Conservation (phyloP, 352 stramenopile genomes). For the Globisporangium cystogenes region DNA sequence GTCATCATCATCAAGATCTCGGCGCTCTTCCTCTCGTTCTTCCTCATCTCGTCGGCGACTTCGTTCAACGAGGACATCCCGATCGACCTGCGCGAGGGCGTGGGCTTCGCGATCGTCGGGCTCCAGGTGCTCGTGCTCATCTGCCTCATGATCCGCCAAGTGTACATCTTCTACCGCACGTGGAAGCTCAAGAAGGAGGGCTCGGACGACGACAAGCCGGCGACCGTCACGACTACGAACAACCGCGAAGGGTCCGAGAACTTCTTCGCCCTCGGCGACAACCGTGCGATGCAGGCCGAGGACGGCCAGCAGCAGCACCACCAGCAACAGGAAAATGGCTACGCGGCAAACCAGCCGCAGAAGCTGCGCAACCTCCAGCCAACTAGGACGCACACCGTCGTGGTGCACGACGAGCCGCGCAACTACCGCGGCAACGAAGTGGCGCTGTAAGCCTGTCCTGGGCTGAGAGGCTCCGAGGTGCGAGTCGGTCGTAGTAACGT, state of each 20-base stretch:
- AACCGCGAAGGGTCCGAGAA: slow-evolving; percentile 38
- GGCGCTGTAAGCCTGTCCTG: slow-evolving; percentile 24
- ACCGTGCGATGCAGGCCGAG: slow-evolving; percentile 28
- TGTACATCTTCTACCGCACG: slow-evolving; percentile 86
- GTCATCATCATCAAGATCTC: slow-evolving; percentile 90
- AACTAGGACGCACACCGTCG: slow-evolving; percentile 17
- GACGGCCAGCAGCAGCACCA: slow-evolving; percentile 11
- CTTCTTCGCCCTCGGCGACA: slow-evolving; percentile 40
- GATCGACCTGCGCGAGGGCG: slow-evolving; percentile 62
- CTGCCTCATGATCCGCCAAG: slow-evolving; percentile 74
- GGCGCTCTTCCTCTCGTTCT: slow-evolving; percentile 74
- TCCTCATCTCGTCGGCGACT: slow-evolving; percentile 68
- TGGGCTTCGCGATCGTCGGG: slow-evolving; percentile 77
- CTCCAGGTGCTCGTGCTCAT: slow-evolving; percentile 78
- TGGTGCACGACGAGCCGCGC: slow-evolving; percentile 16
- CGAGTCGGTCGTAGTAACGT: too few species aligned
- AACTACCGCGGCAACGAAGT: slow-evolving; percentile 42
- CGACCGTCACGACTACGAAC: slow-evolving; percentile 36
- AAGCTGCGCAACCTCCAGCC: slow-evolving; percentile 18
- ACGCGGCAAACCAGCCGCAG: slow-evolving; percentile 1
- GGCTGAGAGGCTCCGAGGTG: too few species aligned
- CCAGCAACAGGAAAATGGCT: slow-evolving; percentile 7
- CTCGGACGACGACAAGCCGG: slow-evolving; percentile 47
- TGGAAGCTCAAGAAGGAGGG: slow-evolving; percentile 73
- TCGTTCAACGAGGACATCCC: slow-evolving; percentile 64